These are phyloP conservation scores for Paecilomyces niveus DNA, from an alignment of 2,329 filamentous ascomycete species.

Conservation along the genomic window DNA sequence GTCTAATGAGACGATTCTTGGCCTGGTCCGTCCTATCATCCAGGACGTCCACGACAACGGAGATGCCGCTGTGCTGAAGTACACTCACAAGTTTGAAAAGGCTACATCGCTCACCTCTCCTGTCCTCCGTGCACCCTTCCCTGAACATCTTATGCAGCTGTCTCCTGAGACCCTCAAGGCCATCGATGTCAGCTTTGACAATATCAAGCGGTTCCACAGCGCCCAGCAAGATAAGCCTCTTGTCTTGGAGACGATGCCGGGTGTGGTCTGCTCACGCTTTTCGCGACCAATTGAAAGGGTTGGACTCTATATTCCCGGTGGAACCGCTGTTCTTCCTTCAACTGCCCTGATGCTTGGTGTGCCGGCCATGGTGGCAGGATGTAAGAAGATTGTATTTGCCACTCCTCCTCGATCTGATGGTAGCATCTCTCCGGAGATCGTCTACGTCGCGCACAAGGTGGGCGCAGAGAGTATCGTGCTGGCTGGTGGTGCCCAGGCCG, in stretches of 20 bases:
- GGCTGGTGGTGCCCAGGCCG: constrained; percentile 88
- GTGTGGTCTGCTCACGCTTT: constrained; percentile 90
- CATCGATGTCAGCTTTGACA: constrained; percentile 91
- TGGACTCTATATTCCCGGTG: constrained; percentile 92
- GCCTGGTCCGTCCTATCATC: constrained; percentile 86
- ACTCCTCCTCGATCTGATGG: constrained; percentile 86
- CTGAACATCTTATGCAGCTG: constrained; percentile 76
- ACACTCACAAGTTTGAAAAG: constrained; percentile 97
- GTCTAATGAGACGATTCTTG: constrained; percentile 88
- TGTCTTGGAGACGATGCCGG: constrained; percentile 93
- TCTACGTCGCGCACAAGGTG: constrained; percentile 95
- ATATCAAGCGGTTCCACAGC: constrained; percentile 88
- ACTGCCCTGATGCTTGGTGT: constrained; percentile 98
- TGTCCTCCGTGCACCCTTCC: constrained; percentile 84
- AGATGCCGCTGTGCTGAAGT: constrained; percentile 80
- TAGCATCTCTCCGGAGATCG: constrained; percentile 89
- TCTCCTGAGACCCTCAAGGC: constrained; percentile 76
- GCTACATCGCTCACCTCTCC: constrained; percentile 84
- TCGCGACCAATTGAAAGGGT: constrained; percentile 87
- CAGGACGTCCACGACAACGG: constrained; percentile 75
- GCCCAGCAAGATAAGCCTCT: constrained; percentile 81
- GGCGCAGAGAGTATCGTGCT: constrained; percentile 94
- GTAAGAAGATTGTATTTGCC: constrained; percentile 87
- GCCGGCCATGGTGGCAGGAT: constrained; percentile 94
- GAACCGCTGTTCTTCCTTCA: constrained; percentile 92